A percentile compares a stretch with the other conserved stretches of the same genome.
Conservation (phyloP, 2,329 filamentous ascomycete species). For the Sporothrix inflata region DNA sequence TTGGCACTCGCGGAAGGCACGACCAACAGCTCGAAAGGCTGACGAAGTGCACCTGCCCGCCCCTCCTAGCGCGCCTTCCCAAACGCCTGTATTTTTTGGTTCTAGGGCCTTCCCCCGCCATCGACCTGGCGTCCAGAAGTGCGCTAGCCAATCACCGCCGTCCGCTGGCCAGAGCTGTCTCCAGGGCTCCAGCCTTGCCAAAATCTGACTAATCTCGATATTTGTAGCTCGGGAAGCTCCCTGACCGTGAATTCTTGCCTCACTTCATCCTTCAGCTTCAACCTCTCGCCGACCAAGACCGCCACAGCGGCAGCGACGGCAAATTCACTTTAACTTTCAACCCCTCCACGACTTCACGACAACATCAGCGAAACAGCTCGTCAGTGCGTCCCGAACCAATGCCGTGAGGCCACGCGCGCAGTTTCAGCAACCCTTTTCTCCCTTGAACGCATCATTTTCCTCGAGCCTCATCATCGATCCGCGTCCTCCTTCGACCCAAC, state of each 20-base stretch:
- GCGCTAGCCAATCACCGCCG: constrained; percentile 18
- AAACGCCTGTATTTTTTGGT: not conserved
- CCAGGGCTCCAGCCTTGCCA: constrained; percentile 22
- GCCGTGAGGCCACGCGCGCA: constrained; percentile 1
- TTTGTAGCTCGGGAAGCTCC: constrained; percentile 11
- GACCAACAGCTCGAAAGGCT: constrained; percentile 26
- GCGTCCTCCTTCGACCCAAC: not conserved
- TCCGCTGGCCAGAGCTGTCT: not conserved
- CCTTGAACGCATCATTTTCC: not conserved
- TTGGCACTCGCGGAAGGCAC: not conserved
- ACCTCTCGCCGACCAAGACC: not conserved
- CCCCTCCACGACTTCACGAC: not conserved
- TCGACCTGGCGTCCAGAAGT: not conserved
- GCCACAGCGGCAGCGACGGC: not conserved
- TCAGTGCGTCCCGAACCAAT: not conserved
- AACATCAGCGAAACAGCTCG: not conserved
- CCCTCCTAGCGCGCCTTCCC: not conserved
- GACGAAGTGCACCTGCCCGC: constrained; percentile 25
- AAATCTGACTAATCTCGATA: constrained; percentile 28
- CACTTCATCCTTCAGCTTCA: not conserved
- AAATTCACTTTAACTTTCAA: not conserved
- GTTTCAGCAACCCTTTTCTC: not conserved
- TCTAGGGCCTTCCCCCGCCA: constrained; percentile 29
- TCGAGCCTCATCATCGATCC: not conserved
- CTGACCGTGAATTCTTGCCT: not conserved